These are phyloP conservation scores for Suhomyces pyralidae DNA, from an alignment of 805 yeast species.

Conservation along the genomic window DNA sequence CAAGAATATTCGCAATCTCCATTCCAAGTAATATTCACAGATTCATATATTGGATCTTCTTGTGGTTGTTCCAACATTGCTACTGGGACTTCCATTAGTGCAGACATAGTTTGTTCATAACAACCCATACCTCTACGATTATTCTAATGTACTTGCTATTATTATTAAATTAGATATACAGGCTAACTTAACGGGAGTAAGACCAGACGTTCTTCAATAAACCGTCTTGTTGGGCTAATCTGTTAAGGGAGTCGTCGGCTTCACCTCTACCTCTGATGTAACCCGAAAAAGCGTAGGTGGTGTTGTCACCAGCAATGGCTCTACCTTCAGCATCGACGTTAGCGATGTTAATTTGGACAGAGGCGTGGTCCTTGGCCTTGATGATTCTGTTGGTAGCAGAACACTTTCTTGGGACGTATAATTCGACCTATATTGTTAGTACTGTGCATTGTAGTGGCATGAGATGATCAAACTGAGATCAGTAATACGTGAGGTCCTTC, in stretches of 20 bases:
- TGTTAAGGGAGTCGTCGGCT: conserved; percentile 98
- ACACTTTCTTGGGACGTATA: conserved; percentile 99
- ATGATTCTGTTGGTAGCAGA: conserved; percentile 99
- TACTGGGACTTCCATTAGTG: no score
- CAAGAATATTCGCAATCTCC: no score
- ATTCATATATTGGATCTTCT: no score
- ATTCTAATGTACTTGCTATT: conserved; percentile 10
- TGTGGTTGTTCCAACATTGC: no score
- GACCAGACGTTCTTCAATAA: conserved; percentile 94
- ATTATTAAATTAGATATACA: conserved; percentile 20
- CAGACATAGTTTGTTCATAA: no score
- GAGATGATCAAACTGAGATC: no score
- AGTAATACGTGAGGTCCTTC: no score
- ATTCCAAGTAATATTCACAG: no score
- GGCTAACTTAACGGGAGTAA: conserved; percentile 74
- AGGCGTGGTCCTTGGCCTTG: conserved; percentile 99
- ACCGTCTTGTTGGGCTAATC: conserved; percentile 99
- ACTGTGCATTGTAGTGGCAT: conserved; percentile 3
- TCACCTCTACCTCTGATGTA: conserved; percentile 99
- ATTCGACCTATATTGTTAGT: conserved; percentile 78
- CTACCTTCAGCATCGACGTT: conserved; percentile 97
- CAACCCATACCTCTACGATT: conserved; percentile 2
- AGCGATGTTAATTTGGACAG: conserved; percentile 98
- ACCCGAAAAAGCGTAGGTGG: conserved; percentile 96
- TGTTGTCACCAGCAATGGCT: conserved; percentile 84